phyloP scores from a whole-genome alignment of 1,284 basidiomycete species.

The Leccinum subatratum region DNA sequence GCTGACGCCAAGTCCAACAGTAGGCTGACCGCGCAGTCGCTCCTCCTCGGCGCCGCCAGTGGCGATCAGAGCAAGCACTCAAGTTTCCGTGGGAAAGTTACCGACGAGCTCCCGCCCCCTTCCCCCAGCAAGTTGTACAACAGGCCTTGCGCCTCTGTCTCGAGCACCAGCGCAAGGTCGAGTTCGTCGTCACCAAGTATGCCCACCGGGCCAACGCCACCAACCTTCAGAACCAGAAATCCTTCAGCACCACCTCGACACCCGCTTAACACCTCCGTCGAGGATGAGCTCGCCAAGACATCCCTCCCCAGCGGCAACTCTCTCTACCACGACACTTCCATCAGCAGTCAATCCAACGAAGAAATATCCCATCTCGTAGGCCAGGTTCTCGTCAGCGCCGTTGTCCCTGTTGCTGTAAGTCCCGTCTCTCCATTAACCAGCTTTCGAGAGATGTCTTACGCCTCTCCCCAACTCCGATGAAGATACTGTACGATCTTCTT shows the following conservation, averaged over 20 bases:
- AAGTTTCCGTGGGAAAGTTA: no score
- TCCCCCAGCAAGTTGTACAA: no score
- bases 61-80: no score
- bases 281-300: slow-evolving; percentile 95
- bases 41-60: slow-evolving; percentile 26
- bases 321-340: slow-evolving; percentile 43
- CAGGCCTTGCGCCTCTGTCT: no score
- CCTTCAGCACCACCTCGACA: slow-evolving; percentile 46
- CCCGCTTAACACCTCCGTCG: slow-evolving; percentile 75
- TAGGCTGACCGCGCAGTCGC: slow-evolving; percentile 71
- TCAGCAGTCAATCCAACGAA: slow-evolving; percentile 51
- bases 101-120: no score
- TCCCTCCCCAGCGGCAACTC: slow-evolving; percentile 79
- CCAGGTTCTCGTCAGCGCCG: slow-evolving; percentile 89
- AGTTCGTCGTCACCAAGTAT: no score
- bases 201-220: no score
- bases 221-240: no score
- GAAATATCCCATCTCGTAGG: slow-evolving; percentile 73
- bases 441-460: background rate
- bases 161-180: no score
- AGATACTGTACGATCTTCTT: background rate
- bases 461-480: background rate
- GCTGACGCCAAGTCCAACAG: slow-evolving; percentile 88
- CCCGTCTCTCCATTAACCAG: no score
- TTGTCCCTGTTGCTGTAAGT: slow-evolving; percentile 28